Evolutionary conservation across 768 basidiomycete species (phyloP), one percentile per base, ranked within the genome.

Genomic region (Trametes sanguinea): DNA sequence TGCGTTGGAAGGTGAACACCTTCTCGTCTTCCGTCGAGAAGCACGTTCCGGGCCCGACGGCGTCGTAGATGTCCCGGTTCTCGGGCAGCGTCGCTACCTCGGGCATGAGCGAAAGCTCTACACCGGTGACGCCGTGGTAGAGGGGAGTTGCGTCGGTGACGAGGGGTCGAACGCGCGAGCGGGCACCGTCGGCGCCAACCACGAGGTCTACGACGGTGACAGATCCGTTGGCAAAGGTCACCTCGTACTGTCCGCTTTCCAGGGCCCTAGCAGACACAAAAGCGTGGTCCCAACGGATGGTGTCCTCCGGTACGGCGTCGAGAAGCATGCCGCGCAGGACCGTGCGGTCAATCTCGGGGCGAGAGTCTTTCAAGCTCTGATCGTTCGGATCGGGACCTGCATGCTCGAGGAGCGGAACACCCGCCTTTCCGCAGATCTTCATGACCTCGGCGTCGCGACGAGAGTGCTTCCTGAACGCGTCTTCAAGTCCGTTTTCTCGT

Each of bases 261-360:
- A 56, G 47, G 68, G 69, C 32, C 75, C 61, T 51, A 75, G 63
- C 9, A 67, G 63, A 22, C 5, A 75, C 69, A 58, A 70, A 71
- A 11, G 75, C 76, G 74, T 78, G 80, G 3, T 76, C 71, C n/a
- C 80, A 79, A 48, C 76, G 76, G 43, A 76, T 74, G 11, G 75
- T 74, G 22, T 78, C 61, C 32, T 73, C 58, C 50, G 74, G 17
- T 52, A 68, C 64, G 35, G 61, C 48, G 48, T 62, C 54, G 54
- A 56, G 54, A 4, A 62, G 33, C 27, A 62, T 33, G 33, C 55
- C 16, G 50, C 61, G 61, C 7, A 62, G 54, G 42, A 62, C 48
- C 13, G 47, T 29, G 27, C 61, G 61, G 33, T 62, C 54, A 50
- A 62, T 62, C 51, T 62, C 61, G 27, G 61, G 61, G 14, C 54